Conservation (phyloP, 768 basidiomycete species). For the Panaeolus papilionaceus region DNA sequence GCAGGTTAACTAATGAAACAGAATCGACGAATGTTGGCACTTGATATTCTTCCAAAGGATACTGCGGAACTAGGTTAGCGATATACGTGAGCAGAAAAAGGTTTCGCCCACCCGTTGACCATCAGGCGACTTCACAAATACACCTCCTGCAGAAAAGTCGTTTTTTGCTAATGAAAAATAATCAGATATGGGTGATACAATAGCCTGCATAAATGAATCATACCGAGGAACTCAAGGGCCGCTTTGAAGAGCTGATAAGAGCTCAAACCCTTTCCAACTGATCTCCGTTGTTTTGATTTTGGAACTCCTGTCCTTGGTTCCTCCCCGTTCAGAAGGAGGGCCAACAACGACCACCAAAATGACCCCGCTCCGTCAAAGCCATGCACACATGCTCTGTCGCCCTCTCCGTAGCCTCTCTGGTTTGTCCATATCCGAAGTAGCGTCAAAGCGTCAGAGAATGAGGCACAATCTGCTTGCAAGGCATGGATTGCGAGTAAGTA, state of each 20-base stretch:
- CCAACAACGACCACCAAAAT: slow-evolving; percentile 74
- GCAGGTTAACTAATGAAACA: slow-evolving; percentile 75
- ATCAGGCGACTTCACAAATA: slow-evolving; percentile 63
- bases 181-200: background rate
- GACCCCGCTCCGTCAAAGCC: slow-evolving; percentile 75
- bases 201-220: slow-evolving; percentile 30
- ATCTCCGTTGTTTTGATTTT: slow-evolving; percentile 49
- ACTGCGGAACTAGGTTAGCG: slow-evolving; percentile 43
- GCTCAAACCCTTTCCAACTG: slow-evolving; percentile 81
- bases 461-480: slow-evolving; percentile 59
- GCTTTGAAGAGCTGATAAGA: slow-evolving; percentile 92
- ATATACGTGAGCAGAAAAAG: slow-evolving; percentile 7
- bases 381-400: slow-evolving; percentile 58
- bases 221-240: slow-evolving; percentile 84
- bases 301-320: slow-evolving; percentile 45
- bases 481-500: slow-evolving; percentile 62
- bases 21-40: slow-evolving; percentile 79
- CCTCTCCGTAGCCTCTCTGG: slow-evolving; percentile 78
- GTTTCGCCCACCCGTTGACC: slow-evolving; percentile 56
- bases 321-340: slow-evolving; percentile 70
- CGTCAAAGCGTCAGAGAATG: slow-evolving; percentile 76
- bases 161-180: slow-evolving; percentile 60
- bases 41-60: slow-evolving; percentile 60
- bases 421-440: slow-evolving; percentile 91
- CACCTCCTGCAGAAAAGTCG: slow-evolving; percentile 61